Evolutionary conservation across 768 basidiomycete genomes (phyloP).

Genomic region (Trametes maxima): DNA sequence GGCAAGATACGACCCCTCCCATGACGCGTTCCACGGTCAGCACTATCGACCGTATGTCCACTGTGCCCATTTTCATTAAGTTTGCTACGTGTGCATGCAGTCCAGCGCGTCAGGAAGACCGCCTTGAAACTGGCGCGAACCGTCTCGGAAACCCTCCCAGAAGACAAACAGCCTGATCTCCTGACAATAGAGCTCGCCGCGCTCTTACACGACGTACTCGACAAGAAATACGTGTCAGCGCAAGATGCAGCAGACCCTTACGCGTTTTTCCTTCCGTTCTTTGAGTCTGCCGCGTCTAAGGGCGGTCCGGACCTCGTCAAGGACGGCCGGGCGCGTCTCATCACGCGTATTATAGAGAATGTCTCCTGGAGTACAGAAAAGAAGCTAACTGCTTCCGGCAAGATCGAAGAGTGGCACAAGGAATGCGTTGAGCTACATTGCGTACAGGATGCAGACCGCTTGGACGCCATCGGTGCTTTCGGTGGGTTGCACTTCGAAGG

Average conservation of each 20-base stretch:
- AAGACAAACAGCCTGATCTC: constrained; percentile 57
- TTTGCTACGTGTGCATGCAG: constrained; percentile 40
- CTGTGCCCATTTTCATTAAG: background rate
- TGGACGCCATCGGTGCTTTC: constrained; percentile 57
- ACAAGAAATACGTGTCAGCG: constrained; percentile 78
- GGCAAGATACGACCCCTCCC: constrained; percentile 79
- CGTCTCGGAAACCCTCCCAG: constrained; percentile 28
- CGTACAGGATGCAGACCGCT: constrained; percentile 55
- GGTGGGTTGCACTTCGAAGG: constrained; percentile 36
- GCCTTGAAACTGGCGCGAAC: constrained; percentile 68
- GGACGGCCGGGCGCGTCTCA: constrained; percentile 58
- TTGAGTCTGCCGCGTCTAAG: constrained; percentile 40
- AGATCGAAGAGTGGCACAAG: constrained; percentile 68
- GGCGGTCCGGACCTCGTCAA: constrained; percentile 56
- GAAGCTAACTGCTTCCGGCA: constrained; percentile 53
- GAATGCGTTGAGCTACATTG: constrained; percentile 77
- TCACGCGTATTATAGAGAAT: constrained; percentile 69
- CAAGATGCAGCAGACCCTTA: constrained; percentile 59
- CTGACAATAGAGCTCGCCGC: constrained; percentile 82
- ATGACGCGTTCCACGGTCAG: constrained; percentile 79
- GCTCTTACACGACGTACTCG: constrained; percentile 86
- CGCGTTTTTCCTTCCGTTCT: constrained; percentile 69
- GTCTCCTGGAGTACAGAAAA: constrained; percentile 89
- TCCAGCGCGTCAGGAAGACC: constrained; percentile 79
- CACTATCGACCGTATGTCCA: background rate